A percentile compares a stretch with the other conserved stretches of the same genome.
These are phyloP conservation scores for Phaffia tasmanica DNA, from an alignment of 768 basidiomycete species.

Conservation along the genomic window DNA sequence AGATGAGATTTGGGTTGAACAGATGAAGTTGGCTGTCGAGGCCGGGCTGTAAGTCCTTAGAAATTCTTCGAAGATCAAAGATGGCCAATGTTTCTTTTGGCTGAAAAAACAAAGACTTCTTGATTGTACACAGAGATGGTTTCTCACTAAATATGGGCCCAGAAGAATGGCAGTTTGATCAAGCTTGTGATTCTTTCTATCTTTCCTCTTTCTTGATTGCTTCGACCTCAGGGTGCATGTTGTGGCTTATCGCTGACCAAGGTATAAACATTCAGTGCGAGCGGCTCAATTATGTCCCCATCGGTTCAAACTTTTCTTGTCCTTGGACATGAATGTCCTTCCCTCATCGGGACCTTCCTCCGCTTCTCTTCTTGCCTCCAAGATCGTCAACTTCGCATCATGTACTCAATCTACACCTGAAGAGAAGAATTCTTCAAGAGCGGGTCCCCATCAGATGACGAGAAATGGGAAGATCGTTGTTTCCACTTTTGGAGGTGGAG, in stretches of 20 bases:
- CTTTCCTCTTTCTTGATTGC: background rate
- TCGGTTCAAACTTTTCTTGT: slow-evolving; percentile 32
- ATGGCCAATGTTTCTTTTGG: background rate
- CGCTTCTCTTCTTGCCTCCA: slow-evolving; percentile 22
- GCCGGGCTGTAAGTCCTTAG: slow-evolving; percentile 32
- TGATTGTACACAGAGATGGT: slow-evolving; percentile 30
- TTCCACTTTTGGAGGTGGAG: slow-evolving; percentile 36
- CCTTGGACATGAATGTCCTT: slow-evolving; percentile 37
- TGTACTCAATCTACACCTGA: background rate
- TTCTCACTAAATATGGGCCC: slow-evolving; percentile 37
- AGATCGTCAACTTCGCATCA: slow-evolving; percentile 27
- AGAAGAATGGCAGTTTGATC: slow-evolving; percentile 36
- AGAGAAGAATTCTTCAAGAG: background rate
- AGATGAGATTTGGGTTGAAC: slow-evolving; percentile 30
- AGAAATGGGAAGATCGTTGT: slow-evolving; percentile 29
- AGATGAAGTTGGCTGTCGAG: slow-evolving; percentile 32
- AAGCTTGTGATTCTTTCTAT: slow-evolving; percentile 32
- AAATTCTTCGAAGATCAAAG: background rate
- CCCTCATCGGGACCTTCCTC: slow-evolving; percentile 28
- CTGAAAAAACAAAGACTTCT: background rate
- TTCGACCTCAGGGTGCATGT: background rate
- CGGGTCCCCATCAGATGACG: slow-evolving; percentile 1
- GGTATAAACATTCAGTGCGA: slow-evolving; percentile 3
- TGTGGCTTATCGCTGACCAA: background rate
- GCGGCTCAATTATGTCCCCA: slow-evolving; percentile 4